Base-by-base conservation (phyloP, 805 yeast species). In the Cyberlindnera subsufficiens region DNA sequence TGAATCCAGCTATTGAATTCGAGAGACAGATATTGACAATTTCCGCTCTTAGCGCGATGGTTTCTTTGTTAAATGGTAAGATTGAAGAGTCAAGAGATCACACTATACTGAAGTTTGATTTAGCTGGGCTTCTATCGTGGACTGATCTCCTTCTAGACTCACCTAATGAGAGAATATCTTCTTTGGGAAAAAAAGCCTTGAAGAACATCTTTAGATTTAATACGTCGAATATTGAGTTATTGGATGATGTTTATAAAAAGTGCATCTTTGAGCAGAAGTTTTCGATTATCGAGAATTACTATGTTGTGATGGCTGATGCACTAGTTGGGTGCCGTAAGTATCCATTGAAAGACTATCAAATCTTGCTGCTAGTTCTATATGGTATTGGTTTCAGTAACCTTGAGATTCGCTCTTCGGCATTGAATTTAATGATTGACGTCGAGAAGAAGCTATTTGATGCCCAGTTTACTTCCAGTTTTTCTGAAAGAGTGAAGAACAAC, bases 31-130 rank as follows among this genome's bases (percentile, higher is more conserved):
- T 80, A 29, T 61, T 88, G 5, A 88, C 87, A 49, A 65, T 74
- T 17, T 72, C 95, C 1, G 78, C 95, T 0, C 69, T 88, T 38
- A 83, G 87, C 46, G 80, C 95, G 33, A 86, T 93, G 95, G 86
- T 95, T 0, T 72, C 82, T 0, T 65, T 93, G 22, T 80, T 95
- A 52, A 71, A 81, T 2, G 93, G 95, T n/a, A 77, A 82, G 3
- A 75, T 89, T 8, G 72, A 76, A 6, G 63, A 72, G 29, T 63
- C 68, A 27, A 66, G 75, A 30, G 67, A 74, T 3, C 77, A 76
- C 38, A 67, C 73, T 2, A 65, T 77, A 1, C 66, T 85, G 52
- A 78, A 90, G 0, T 86, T 89, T 60, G 90, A 88, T 50, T 71
- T 84, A 6, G 66, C 75, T 3, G 80, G 79, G 0, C 68, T 89